Evolutionary conservation across 2,329 filamentous ascomycete species (phyloP).

Genomic region (Aspergillus alliaceus): DNA sequence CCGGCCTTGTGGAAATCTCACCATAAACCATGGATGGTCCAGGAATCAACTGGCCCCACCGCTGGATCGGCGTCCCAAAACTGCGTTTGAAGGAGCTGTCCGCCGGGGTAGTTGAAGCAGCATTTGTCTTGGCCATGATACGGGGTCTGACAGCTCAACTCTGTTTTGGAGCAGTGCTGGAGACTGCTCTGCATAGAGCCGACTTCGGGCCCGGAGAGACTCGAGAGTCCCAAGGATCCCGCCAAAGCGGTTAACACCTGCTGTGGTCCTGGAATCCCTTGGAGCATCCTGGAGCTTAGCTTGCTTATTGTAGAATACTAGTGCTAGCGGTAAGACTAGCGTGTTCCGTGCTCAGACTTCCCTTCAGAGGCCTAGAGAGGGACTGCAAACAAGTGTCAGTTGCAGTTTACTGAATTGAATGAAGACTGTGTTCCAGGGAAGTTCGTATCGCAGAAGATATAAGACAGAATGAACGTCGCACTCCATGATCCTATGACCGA

Average conservation of each 20-base stretch:
- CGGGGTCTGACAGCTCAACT: constrained; percentile 64
- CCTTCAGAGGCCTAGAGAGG: neutral
- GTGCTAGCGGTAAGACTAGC: constrained; percentile 4
- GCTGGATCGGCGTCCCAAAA: constrained; percentile 72
- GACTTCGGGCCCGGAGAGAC: constrained; percentile 15
- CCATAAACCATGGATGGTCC: constrained; percentile 74
- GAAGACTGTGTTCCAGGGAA: neutral
- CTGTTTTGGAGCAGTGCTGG: constrained; percentile 34
- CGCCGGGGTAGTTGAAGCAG: constrained; percentile 73
- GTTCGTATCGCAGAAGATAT: neutral
- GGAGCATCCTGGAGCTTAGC: constrained; percentile 12
- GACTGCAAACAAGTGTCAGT: neutral
- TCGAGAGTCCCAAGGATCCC: constrained; percentile 31
- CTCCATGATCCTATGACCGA: constrained; percentile 10
- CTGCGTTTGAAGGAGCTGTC: constrained; percentile 71
- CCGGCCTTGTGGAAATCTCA: constrained; percentile 28
- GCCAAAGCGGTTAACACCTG: constrained; percentile 34
- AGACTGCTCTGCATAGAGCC: constrained; percentile 11
- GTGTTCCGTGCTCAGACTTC: neutral
- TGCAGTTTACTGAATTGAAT: neutral
- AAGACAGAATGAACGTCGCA: constrained; percentile 1
- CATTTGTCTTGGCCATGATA: constrained; percentile 64
- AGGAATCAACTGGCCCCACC: constrained; percentile 66
- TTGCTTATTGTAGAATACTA: constrained; percentile 8
- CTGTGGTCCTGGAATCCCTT: constrained; percentile 35